These are phyloP conservation scores for Pezicula radicicola DNA, from an alignment of 2,329 filamentous ascomycete species.

Conservation along the genomic window DNA sequence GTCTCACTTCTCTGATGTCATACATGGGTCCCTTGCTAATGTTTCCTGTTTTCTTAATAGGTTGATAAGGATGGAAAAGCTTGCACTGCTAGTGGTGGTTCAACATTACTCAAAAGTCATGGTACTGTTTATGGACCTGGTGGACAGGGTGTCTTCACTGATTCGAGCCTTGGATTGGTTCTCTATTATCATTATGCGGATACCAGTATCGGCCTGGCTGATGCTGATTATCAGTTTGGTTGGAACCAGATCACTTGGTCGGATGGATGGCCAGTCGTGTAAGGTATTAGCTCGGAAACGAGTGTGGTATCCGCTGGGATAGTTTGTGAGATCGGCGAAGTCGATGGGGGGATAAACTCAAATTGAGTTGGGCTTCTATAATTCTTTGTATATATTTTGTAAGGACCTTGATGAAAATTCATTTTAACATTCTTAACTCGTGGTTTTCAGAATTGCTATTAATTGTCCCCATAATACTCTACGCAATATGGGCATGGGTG, in stretches of 20 bases:
- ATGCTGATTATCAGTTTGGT: slow-evolving; percentile 42
- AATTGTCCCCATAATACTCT: no score
- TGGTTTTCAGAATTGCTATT: no score
- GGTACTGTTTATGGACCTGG: slow-evolving; percentile 62
- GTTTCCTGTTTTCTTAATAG: background rate
- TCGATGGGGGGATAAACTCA: no score
- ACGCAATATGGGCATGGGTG: no score
- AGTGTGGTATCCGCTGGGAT: no score
- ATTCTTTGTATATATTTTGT: no score
- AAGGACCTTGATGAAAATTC: no score
- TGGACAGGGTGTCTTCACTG: slow-evolving; percentile 57
- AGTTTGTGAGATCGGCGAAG: no score
- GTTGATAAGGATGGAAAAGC: slow-evolving; percentile 49
- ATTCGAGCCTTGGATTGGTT: slow-evolving; percentile 46
- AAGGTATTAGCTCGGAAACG: background rate
- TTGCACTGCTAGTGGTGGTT: slow-evolving; percentile 57
- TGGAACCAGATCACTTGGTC: slow-evolving; percentile 42
- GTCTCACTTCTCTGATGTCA: background rate
- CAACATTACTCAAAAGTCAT: slow-evolving; percentile 57
- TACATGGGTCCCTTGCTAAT: background rate
- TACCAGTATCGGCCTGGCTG: slow-evolving; percentile 47
- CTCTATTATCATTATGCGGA: slow-evolving; percentile 64
- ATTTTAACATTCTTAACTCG: no score
- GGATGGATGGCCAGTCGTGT: slow-evolving; percentile 41
- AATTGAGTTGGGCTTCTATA: no score